A percentile compares a stretch with the other conserved stretches of the same genome.
Conservation (phyloP, 495 filamentous ascomycete genomes). For the Talaromyces proteolyticus region DNA sequence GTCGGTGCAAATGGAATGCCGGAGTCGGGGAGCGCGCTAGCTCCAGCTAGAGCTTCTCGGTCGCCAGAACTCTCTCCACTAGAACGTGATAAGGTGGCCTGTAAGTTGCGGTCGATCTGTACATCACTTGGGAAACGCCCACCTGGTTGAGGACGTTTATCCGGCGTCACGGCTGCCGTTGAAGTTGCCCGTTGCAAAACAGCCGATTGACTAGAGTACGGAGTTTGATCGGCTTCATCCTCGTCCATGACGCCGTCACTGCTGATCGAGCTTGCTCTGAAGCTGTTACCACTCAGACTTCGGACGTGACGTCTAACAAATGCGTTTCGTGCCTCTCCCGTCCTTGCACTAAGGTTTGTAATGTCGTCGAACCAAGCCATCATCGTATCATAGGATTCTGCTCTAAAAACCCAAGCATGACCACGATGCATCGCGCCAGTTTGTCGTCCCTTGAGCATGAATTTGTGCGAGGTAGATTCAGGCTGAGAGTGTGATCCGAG, state of each 20-base stretch:
- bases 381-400: constrained; percentile 94
- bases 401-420: constrained; percentile 96
- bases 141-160: constrained; percentile 69
- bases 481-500: constrained; percentile 85
- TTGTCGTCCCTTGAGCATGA: constrained; percentile 93
- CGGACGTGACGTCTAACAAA: constrained; percentile 77
- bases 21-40: constrained; percentile 45
- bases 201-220: constrained; percentile 59
- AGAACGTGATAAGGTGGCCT: constrained; percentile 67
- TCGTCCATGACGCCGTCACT: constrained; percentile 79
- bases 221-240: constrained; percentile 73
- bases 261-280: constrained; percentile 54
- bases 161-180: constrained; percentile 28
- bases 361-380: constrained; percentile 95
- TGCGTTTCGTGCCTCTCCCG: constrained; percentile 81
- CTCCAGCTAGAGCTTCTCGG: constrained; percentile 53
- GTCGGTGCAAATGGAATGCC: constrained; percentile 21
- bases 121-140: constrained; percentile 88
- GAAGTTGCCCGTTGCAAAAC: constrained; percentile 38
- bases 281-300: constrained; percentile 64
- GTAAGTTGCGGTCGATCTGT: constrained; percentile 72
- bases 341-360: constrained; percentile 76
- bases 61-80: constrained; percentile 66
- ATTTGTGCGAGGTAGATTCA: constrained; percentile 90
- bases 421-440: constrained; percentile 90